A percentile compares a stretch with the other conserved stretches of the same genome.
These are phyloP conservation scores for Fraxinus velutina DNA, from an alignment of 305 asterid genomes.

Conservation along the genomic window DNA sequence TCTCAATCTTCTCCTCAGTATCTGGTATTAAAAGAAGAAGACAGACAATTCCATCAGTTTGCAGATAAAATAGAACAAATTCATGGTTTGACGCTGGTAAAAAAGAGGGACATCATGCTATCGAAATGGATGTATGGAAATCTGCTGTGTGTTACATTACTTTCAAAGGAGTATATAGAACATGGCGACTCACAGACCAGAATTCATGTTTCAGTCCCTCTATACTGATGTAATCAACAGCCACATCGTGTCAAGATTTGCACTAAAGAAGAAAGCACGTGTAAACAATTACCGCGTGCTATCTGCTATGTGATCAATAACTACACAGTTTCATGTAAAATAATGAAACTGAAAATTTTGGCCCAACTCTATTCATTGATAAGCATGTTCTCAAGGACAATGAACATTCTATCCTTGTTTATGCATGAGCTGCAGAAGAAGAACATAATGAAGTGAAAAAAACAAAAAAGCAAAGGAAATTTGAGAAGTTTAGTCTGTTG, in stretches of 20 bases:
- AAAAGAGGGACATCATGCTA: background rate
- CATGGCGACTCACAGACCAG: background rate
- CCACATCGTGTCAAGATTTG: background rate
- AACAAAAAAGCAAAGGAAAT: background rate
- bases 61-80: background rate
- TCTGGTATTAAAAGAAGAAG: constrained; percentile 39
- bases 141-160: background rate
- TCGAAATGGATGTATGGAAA: background rate
- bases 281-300: background rate
- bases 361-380: background rate
- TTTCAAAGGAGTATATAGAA: background rate
- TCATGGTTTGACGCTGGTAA: background rate
- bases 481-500: background rate
- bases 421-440: background rate
- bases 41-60: background rate
- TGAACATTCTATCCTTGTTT: background rate
- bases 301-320: background rate
- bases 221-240: background rate
- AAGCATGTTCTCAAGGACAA: background rate
- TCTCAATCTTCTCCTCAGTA: constrained; percentile 77
- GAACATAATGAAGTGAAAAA: background rate
- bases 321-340: background rate
- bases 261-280: background rate
- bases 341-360: background rate
- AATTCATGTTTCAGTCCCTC: background rate